Conservation (phyloP, 371 early-diverging fungal species). For the Chytridiales sp. region DNA sequence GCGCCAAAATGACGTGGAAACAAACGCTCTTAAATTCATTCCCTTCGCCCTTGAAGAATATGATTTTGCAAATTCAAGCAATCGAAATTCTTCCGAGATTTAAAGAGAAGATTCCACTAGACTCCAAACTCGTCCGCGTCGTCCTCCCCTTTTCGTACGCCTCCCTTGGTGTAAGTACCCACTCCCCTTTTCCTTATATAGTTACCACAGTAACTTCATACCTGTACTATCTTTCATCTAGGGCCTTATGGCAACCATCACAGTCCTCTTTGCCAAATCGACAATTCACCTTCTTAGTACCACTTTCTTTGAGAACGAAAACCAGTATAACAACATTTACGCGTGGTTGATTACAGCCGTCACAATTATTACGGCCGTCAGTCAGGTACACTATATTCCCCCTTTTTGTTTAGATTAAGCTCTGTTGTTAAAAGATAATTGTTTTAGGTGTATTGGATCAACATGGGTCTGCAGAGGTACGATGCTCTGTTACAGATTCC, state of each 20-base stretch:
- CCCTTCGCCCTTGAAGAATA: neutral
- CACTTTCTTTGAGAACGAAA: conserved; percentile 65
- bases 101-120: conserved; percentile 28
- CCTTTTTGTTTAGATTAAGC: neutral
- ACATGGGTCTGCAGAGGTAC: conserved; percentile 75
- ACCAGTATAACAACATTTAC: conserved; percentile 66
- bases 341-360: conserved; percentile 71
- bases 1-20: conserved; percentile 1
- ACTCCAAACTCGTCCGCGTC: conserved; percentile 19
- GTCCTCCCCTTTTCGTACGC: conserved; percentile 66
- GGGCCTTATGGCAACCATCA: conserved; percentile 79
- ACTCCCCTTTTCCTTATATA: neutral
- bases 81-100: conserved; percentile 41
- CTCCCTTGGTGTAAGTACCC: conserved; percentile 50
- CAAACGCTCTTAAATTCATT: conserved; percentile 5
- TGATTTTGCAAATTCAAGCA: too few species aligned
- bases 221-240: conserved; percentile 41
- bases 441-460: conserved; percentile 33
- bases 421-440: neutral
- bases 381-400: conserved; percentile 79
- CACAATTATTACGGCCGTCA: conserved; percentile 73
- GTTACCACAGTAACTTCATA: neutral
- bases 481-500: conserved; percentile 86
- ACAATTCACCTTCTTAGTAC: conserved; percentile 73
- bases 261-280: conserved; percentile 81